phyloP scores from a whole-genome alignment of 192 early-diverging fungal species.

The Lunasporangiospora selenospora region DNA sequence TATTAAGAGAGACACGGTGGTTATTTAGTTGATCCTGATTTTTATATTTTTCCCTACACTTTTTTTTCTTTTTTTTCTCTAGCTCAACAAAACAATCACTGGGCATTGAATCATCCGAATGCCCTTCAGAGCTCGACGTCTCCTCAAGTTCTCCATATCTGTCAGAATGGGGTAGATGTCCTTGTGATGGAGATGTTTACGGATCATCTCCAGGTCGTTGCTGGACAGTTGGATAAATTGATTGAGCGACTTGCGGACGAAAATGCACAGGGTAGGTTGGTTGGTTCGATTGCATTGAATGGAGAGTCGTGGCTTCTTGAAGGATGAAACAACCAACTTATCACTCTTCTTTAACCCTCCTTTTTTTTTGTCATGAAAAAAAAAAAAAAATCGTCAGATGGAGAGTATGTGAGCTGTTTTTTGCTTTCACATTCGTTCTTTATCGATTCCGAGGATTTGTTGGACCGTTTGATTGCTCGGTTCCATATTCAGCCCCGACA shows the following conservation, averaged over 20 bases:
- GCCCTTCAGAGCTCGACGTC: constrained; percentile 16
- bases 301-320: no score
- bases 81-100: constrained; percentile 20
- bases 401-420: constrained; percentile 72
- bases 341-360: no score
- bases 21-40: no score
- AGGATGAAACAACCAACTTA: no score
- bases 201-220: constrained; percentile 62
- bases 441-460: constrained; percentile 58
- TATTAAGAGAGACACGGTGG: no score
- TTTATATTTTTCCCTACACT: not conserved
- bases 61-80: not conserved
- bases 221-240: constrained; percentile 69
- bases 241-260: constrained; percentile 68
- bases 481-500: constrained; percentile 59
- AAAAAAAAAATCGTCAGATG: constrained; percentile 45
- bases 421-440: constrained; percentile 67
- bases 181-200: constrained; percentile 63
- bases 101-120: constrained; percentile 39
- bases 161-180: constrained; percentile 61
- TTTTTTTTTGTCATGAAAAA: not conserved
- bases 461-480: constrained; percentile 62
- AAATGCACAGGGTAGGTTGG: constrained; percentile 68
- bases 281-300: no score
- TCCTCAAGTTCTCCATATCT: constrained; percentile 52